These are phyloP conservation scores for Kuraishia borneana DNA, from an alignment of 805 yeast genomes.

Conservation along the genomic window DNA sequence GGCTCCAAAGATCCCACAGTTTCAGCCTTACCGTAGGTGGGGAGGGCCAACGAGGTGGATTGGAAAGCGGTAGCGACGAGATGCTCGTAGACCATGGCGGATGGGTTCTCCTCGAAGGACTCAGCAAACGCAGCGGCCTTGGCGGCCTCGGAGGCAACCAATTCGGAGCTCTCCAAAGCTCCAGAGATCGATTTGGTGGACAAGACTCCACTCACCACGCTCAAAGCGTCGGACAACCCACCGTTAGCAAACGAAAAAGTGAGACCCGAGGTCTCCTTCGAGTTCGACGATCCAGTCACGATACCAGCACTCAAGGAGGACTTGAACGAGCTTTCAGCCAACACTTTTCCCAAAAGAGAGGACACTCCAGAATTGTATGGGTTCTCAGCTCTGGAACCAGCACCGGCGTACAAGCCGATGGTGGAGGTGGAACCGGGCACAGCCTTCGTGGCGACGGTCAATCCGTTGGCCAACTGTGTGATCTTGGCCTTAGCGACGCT, in stretches of 20 bases:
- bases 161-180: conserved; percentile 25
- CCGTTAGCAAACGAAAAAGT: conserved; percentile 53
- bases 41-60: conserved; percentile 71
- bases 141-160: conserved; percentile 33
- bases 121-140: conserved; percentile 35
- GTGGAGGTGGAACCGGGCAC: conserved; percentile 50
- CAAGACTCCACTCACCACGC: conserved; percentile 20
- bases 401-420: conserved; percentile 60
- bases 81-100: conserved; percentile 56
- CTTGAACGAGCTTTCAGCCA: conserved; percentile 24
- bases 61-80: conserved; percentile 80
- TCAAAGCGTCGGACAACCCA: conserved; percentile 39
- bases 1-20: conserved; percentile 45
- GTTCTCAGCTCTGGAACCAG: conserved; percentile 75
- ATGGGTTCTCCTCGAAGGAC: conserved; percentile 44
- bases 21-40: conserved; percentile 66
- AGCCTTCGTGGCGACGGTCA: conserved; percentile 60
- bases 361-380: conserved; percentile 77
- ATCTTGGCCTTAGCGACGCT: conserved; percentile 48
- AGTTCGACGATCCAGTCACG: conserved; percentile 37
- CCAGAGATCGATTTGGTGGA: background rate
- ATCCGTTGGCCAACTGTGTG: conserved; percentile 65
- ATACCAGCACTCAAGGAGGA: conserved; percentile 40
- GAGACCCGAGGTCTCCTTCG: conserved; percentile 59
- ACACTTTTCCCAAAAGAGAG: conserved; percentile 43